Evolutionary conservation across 371 early-diverging fungal genomes (phyloP).

Genomic region (Rhizopus arrhizus): DNA sequence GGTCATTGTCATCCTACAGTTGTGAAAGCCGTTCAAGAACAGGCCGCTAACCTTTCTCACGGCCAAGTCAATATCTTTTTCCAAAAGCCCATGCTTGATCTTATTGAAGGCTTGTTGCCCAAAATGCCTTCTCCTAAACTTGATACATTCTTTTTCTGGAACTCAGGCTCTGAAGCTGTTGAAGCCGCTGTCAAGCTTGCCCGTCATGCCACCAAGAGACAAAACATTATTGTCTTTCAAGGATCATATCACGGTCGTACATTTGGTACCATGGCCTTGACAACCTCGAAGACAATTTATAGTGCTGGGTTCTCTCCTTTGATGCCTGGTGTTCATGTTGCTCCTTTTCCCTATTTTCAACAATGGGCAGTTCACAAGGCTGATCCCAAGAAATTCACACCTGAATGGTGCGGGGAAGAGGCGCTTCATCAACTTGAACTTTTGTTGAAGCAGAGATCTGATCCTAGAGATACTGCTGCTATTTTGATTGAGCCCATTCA

Average conservation of each 20-base stretch:
- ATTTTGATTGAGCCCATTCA: conserved; percentile 81
- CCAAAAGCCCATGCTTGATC: conserved; percentile 60
- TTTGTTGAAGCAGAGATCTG: conserved; percentile 52
- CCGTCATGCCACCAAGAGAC: conserved; percentile 58
- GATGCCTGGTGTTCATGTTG: conserved; percentile 61
- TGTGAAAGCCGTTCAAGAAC: conserved; percentile 64
- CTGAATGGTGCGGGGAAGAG: conserved; percentile 53
- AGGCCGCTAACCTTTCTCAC: conserved; percentile 54
- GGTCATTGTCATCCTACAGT: conserved; percentile 58
- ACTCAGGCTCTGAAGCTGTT: conserved; percentile 65
- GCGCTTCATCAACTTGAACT: conserved; percentile 53
- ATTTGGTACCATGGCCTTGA: conserved; percentile 61
- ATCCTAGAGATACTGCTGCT: conserved; percentile 66
- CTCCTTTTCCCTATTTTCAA: conserved; percentile 56
- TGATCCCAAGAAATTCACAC: conserved; percentile 39
- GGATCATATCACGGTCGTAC: conserved; percentile 65
- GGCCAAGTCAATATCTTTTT: conserved; percentile 59
- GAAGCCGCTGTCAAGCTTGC: conserved; percentile 61
- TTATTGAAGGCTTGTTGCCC: conserved; percentile 47
- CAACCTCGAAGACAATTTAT: conserved; percentile 61
- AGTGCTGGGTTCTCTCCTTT: conserved; percentile 55
- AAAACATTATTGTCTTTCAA: conserved; percentile 58
- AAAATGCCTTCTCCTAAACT: conserved; percentile 54
- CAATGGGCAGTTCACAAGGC: conserved; percentile 52
- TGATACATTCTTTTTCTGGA: conserved; percentile 63